A percentile compares a stretch with the other conserved stretches of the same genome.
These are phyloP conservation scores for Phaeodactylum tricornutum DNA, from an alignment of 108 stramenopile species.

Conservation along the genomic window DNA sequence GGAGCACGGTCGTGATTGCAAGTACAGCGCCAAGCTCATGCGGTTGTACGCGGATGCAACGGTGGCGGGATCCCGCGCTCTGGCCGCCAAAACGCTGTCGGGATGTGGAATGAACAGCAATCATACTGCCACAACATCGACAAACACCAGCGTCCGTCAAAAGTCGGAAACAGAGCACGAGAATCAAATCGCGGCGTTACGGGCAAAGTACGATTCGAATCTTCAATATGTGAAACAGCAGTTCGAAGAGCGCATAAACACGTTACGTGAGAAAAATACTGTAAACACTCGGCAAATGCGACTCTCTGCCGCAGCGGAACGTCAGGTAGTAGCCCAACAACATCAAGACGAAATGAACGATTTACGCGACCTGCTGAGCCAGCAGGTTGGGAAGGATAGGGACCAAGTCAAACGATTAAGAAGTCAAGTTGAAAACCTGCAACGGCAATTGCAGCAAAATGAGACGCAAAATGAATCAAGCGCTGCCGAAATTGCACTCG, in stretches of 20 bases:
- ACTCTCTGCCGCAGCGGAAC: not conserved
- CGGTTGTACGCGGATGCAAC: slow-evolving; percentile 26
- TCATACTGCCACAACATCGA: not conserved
- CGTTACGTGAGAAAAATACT: slow-evolving; percentile 4
- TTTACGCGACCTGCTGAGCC: slow-evolving; percentile 13
- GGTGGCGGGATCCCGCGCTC: slow-evolving; percentile 9
- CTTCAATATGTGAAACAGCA: not conserved
- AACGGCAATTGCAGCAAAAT: slow-evolving; percentile 8
- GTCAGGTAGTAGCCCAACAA: not conserved
- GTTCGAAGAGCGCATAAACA: slow-evolving; percentile 18
- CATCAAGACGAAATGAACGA: slow-evolving; percentile 17
- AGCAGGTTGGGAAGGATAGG: slow-evolving; percentile 10
- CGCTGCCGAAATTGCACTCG: slow-evolving; percentile 2
- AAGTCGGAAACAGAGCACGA: not conserved
- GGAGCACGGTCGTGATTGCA: slow-evolving; percentile 22
- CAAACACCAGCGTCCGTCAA: slow-evolving; percentile 7
- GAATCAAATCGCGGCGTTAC: not conserved
- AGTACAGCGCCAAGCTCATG: slow-evolving; percentile 24
- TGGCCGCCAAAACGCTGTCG: slow-evolving; percentile 2
- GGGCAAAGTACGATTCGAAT: not conserved
- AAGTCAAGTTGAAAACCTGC: slow-evolving; percentile 52
- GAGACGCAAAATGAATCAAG: slow-evolving; percentile 10
- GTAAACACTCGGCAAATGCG: not conserved
- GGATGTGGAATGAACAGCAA: too few species aligned
- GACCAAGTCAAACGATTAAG: slow-evolving; percentile 73